Conservation (phyloP, 371 early-diverging fungal species). For the Mortierella sp. region DNA sequence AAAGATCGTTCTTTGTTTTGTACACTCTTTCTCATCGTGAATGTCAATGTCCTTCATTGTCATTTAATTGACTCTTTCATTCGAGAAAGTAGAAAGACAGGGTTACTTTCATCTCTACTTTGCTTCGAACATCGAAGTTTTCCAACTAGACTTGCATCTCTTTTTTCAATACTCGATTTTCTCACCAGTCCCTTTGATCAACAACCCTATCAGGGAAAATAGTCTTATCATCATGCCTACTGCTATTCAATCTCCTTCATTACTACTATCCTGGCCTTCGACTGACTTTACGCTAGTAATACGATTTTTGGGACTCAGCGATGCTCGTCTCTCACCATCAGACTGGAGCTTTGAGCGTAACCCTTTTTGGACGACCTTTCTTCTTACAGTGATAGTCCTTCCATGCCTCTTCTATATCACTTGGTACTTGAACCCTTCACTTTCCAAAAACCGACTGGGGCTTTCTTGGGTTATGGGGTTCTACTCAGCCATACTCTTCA, state of each 20-base stretch:
- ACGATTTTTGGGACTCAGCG: conserved; percentile 30
- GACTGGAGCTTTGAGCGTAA: conserved; percentile 43
- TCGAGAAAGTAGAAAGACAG: neutral
- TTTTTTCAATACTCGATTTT: neutral
- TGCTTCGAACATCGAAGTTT: no score
- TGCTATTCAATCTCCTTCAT: neutral
- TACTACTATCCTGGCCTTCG: neutral
- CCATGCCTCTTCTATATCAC: conserved; percentile 52
- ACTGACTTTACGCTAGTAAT: conserved; percentile 11
- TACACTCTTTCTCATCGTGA: neutral
- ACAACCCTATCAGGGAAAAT: neutral
- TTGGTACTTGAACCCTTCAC: conserved; percentile 48
- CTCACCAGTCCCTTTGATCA: neutral
- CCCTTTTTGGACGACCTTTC: conserved; percentile 50
- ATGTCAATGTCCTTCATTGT: neutral
- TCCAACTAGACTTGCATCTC: no score
- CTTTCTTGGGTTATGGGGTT: conserved; percentile 52
- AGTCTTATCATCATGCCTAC: conserved; percentile 9
- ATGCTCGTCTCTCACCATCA: conserved; percentile 29
- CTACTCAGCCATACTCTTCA: conserved; percentile 45
- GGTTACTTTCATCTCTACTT: no score
- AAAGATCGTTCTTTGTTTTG: neutral
- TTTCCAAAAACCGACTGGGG: conserved; percentile 46
- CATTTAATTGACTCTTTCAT: neutral
- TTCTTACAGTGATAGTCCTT: conserved; percentile 29